Conservation (phyloP, 768 basidiomycete genomes). For the Agaricus subrufescens region DNA sequence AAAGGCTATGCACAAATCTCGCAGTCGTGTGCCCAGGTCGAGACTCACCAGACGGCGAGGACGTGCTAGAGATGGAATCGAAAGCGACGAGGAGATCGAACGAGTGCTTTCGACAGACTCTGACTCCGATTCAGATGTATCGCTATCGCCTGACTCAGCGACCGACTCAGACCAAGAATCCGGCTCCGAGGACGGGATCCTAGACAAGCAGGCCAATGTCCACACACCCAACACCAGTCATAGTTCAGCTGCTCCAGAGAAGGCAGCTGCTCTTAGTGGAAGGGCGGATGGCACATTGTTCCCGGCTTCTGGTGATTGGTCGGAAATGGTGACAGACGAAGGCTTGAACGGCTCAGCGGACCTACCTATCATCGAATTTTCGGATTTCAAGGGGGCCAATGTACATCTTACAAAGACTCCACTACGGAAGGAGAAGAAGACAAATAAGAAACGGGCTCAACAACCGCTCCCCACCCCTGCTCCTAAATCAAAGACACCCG, state of each 20-base stretch:
- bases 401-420: slow-evolving; percentile 23
- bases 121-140: slow-evolving; percentile 50
- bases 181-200: slow-evolving; percentile 56
- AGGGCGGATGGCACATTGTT: slow-evolving; percentile 45
- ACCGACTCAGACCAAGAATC: slow-evolving; percentile 68
- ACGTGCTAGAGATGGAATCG: slow-evolving; percentile 50
- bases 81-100: slow-evolving; percentile 76
- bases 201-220: slow-evolving; percentile 45
- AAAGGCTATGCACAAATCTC: slow-evolving; percentile 25
- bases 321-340: slow-evolving; percentile 82
- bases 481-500: background rate
- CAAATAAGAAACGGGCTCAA: slow-evolving; percentile 20
- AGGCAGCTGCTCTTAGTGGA: slow-evolving; percentile 25
- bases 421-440: slow-evolving; percentile 38
- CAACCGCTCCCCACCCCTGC: background rate
- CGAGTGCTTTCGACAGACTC: slow-evolving; percentile 67
- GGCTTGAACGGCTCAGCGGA: slow-evolving; percentile 56
- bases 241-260: slow-evolving; percentile 41
- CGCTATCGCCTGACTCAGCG: slow-evolving; percentile 52
- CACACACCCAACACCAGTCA: slow-evolving; percentile 69
- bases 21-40: slow-evolving; percentile 35
- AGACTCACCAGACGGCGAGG: slow-evolving; percentile 57
- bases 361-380: slow-evolving; percentile 79
- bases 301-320: slow-evolving; percentile 58
- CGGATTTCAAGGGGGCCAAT: slow-evolving; percentile 48